A percentile compares a stretch with the other conserved stretches of the same genome.
Evolutionary conservation across 129 eudicot genomes (phyloP).

Genomic region (Flaveria brownii): DNA sequence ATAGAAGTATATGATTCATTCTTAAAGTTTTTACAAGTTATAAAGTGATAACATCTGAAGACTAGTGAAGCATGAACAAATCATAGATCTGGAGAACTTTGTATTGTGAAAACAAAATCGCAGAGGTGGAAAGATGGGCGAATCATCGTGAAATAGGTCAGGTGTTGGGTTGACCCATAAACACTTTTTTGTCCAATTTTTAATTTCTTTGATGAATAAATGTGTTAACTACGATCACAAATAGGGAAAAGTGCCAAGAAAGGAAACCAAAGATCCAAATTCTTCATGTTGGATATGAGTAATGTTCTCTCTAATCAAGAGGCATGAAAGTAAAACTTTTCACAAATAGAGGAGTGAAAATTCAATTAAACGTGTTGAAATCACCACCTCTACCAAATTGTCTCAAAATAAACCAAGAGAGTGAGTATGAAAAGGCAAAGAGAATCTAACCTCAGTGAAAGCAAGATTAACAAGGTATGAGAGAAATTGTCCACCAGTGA

Average conservation of each 20-base stretch:
- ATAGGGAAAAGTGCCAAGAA: neutral
- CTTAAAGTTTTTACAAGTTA: too few species aligned
- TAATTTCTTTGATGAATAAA: too few species aligned
- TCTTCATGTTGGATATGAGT: neutral
- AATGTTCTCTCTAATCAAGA: neutral
- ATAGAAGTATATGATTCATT: too few species aligned
- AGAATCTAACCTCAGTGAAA: conserved; percentile 86
- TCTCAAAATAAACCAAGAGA: conserved; percentile 9
- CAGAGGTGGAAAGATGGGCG: neutral
- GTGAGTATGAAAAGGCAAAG: neutral
- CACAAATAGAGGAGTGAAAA: neutral
- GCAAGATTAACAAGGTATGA: conserved; percentile 95
- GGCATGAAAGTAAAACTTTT: neutral
- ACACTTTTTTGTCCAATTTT: neutral
- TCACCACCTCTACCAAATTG: neutral
- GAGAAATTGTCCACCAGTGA: conserved; percentile 93
- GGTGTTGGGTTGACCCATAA: neutral
- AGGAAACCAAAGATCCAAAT: neutral
- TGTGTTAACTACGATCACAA: neutral
- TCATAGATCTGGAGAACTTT: neutral
- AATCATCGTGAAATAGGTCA: neutral
- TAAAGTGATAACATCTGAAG: neutral
- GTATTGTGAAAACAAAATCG: neutral
- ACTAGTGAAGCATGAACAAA: conserved; percentile 12
- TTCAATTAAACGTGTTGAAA: neutral